phyloP scores from a whole-genome alignment of 768 basidiomycete genomes.

The Mycena rebaudengoi region DNA sequence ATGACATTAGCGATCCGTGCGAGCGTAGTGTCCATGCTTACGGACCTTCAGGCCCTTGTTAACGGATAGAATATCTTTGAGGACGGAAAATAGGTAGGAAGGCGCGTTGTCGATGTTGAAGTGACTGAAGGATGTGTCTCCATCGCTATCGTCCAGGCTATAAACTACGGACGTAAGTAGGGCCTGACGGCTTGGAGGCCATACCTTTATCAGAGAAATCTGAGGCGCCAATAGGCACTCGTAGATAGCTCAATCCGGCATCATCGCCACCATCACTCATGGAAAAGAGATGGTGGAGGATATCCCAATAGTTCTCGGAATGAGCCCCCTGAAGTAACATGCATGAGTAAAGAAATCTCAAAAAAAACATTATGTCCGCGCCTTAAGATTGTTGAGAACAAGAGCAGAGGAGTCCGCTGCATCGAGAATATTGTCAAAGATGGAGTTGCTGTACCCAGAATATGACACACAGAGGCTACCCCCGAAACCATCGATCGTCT shows the following conservation, averaged over 20 bases:
- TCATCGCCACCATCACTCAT: slow-evolving; percentile 66
- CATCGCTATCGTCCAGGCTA: slow-evolving; percentile 67
- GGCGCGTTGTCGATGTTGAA: slow-evolving; percentile 73
- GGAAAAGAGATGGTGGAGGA: slow-evolving; percentile 68
- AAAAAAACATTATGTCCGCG: slow-evolving; percentile 24
- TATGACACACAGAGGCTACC: slow-evolving; percentile 60
- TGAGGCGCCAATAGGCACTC: slow-evolving; percentile 76
- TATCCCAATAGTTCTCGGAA: slow-evolving; percentile 66
- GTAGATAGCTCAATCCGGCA: slow-evolving; percentile 75
- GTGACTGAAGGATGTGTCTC: slow-evolving; percentile 63
- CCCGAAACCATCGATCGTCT: slow-evolving; percentile 74
- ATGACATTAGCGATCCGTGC: slow-evolving; percentile 37
- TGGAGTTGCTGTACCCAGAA: too few species aligned
- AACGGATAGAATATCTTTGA: slow-evolving; percentile 68
- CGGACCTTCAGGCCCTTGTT: slow-evolving; percentile 50
- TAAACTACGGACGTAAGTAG: slow-evolving; percentile 52
- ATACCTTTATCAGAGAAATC: slow-evolving; percentile 72
- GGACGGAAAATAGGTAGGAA: slow-evolving; percentile 67
- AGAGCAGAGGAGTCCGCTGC: slow-evolving; percentile 78
- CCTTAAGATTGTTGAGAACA: slow-evolving; percentile 74
- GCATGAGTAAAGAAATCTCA: background rate
- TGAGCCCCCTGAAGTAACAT: slow-evolving; percentile 33
- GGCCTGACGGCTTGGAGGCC: too few species aligned
- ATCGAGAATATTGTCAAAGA: background rate
- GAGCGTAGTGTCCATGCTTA: slow-evolving; percentile 1